Conservation (phyloP, 768 basidiomycete genomes). For the Gymnopilus dilepis region DNA sequence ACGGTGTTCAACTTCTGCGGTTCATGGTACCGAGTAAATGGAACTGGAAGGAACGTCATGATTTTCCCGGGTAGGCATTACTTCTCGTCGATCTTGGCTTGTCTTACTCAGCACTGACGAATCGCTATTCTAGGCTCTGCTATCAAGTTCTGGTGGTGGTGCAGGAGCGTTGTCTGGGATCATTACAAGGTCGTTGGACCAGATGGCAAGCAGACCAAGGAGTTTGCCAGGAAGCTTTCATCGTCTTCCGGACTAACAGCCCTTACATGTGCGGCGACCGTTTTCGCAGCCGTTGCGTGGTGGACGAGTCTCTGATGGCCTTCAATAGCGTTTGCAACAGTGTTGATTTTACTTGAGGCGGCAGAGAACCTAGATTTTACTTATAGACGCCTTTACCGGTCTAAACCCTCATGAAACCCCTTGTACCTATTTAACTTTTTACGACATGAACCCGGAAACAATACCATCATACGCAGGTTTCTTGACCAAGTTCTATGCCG, state of each 20-base stretch:
- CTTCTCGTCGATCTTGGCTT: conserved; percentile 1
- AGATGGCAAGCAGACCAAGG: conserved; percentile 1
- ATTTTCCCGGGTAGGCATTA: conserved; percentile 44
- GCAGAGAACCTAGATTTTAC: not conserved
- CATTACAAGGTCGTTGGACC: conserved; percentile 30
- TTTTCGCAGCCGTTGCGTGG: not conserved
- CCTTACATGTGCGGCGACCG: not conserved
- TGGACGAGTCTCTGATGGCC: not conserved
- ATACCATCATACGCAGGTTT: conserved; percentile 56
- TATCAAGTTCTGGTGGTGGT: conserved; percentile 41
- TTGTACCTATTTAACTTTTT: not conserved
- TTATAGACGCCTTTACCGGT: not conserved
- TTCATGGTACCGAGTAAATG: conserved; percentile 47
- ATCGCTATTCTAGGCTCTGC: conserved; percentile 17
- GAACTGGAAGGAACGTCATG: conserved; percentile 40
- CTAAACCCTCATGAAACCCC: not conserved
- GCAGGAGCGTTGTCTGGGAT: conserved; percentile 38
- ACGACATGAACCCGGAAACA: conserved; percentile 36
- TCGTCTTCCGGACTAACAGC: not conserved
- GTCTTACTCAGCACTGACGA: not conserved
- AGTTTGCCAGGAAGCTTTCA: not conserved
- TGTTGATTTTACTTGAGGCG: not conserved
- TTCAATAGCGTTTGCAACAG: not conserved
- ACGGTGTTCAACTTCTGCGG: conserved; percentile 41
- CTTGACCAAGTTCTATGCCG: conserved; percentile 39